phyloP scores from a whole-genome alignment of 768 basidiomycete species.

The Serendipita sp. region DNA sequence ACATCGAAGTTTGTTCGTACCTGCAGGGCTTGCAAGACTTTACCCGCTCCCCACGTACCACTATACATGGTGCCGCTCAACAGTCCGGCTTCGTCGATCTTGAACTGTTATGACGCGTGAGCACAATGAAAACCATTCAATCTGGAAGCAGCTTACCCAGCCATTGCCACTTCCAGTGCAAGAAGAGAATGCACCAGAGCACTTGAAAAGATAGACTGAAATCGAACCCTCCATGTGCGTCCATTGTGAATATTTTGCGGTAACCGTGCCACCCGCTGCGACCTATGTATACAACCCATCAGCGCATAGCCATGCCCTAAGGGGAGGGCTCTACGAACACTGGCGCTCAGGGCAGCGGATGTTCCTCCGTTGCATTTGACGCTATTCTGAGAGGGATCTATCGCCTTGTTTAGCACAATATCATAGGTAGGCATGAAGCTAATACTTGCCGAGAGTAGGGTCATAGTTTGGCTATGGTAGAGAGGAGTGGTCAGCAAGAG shows the following conservation, averaged over 20 bases:
- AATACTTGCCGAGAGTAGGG: background rate
- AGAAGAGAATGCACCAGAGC: conserved; percentile 1
- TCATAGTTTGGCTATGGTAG: background rate
- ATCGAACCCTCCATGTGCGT: conserved; percentile 11
- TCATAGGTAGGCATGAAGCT: no score
- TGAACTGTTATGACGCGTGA: conserved; percentile 6
- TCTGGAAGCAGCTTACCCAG: conserved; percentile 7
- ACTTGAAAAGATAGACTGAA: conserved; percentile 7
- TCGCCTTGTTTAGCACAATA: no score
- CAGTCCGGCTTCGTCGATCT: conserved; percentile 10
- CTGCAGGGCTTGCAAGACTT: conserved; percentile 3
- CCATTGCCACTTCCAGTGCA: background rate
- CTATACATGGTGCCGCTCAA: conserved; percentile 10
- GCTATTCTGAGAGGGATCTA: background rate
- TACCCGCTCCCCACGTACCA: conserved; percentile 12
- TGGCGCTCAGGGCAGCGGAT: conserved; percentile 5
- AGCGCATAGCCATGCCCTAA: no score
- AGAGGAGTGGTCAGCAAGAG: background rate
- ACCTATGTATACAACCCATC: no score
- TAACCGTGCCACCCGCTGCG: conserved; percentile 8
- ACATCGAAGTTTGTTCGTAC: no score
- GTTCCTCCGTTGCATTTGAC: conserved; percentile 11
- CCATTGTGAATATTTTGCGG: conserved; percentile 11
- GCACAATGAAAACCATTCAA: background rate
- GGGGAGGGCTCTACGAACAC: background rate